phyloP scores from a whole-genome alignment of 345 rosid species.

The Brassica carinata region DNA sequence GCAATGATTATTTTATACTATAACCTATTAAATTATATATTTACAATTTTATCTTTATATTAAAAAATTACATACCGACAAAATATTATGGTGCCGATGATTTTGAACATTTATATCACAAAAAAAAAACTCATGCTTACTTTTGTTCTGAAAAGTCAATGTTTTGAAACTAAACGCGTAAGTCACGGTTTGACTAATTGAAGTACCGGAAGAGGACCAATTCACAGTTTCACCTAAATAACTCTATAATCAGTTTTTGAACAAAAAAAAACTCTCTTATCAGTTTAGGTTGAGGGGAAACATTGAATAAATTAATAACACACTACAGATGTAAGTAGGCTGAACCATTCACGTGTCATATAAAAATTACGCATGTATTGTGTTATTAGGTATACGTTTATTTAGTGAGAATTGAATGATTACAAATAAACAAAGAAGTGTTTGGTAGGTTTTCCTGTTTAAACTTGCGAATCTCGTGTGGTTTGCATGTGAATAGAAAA shows the following conservation, averaged over 20 bases:
- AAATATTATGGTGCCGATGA: not conserved
- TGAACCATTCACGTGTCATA: not conserved
- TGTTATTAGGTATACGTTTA: slow-evolving; percentile 11
- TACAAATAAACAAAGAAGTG: not conserved
- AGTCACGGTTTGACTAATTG: slow-evolving; percentile 14
- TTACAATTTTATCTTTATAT: not conserved
- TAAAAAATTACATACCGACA: not conserved
- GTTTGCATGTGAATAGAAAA: slow-evolving; percentile 18
- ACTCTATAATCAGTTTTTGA: not conserved
- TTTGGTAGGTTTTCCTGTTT: slow-evolving; percentile 16
- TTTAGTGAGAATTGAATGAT: not conserved
- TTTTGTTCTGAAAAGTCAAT: slow-evolving; percentile 17
- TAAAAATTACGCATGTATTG: not conserved
- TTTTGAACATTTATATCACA: not conserved
- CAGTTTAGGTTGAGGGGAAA: not conserved
- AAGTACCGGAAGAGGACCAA: slow-evolving; percentile 10
- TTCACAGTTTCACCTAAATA: slow-evolving; percentile 32
- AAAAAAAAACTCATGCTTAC: not conserved
- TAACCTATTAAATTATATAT: not conserved
- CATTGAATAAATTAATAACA: not conserved
- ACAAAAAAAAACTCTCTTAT: not conserved
- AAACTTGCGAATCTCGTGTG: not conserved
- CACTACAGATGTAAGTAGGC: slow-evolving; percentile 6
- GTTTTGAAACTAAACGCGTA: slow-evolving; percentile 24
- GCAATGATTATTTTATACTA: not conserved